Base-by-base conservation (phyloP, 495 filamentous ascomycete species). In the Bacidia rubella region DNA sequence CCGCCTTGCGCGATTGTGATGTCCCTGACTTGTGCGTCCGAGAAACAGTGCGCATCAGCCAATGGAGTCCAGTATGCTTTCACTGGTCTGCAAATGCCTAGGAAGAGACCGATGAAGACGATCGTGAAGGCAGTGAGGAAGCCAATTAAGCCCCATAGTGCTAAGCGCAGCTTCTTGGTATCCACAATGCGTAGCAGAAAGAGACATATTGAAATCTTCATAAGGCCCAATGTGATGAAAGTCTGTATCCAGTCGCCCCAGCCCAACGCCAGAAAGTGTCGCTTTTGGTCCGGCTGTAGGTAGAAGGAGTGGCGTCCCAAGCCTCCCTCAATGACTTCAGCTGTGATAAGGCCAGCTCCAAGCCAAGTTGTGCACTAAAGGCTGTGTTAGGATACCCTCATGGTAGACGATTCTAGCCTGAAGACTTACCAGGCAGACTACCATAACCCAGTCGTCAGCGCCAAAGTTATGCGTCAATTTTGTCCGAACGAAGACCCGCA, bases 191-290 rank as follows among this genome's bases (percentile, higher is more conserved):
- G 54, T 27, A 59, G 46, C 11, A 59, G 54, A 5, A 59, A 56
- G 10, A 59, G 44, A 38, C 57, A 59, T 11, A 59, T 59, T 19
- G 57, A 56, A 21, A 54, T 54, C 51, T 59, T 59, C 25, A 49
- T 59, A 7, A 59, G 22, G 1, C 23, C 40, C 1, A 59, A 44
- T 4, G 57, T 59, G 10, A 59, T 53, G 41, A 59, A 59, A 0
- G 54, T 56, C 47, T 59, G 57, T 7, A 59, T 56, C 57, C 57
- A 59, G 40, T 59, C 57, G n/a, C 26, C 44, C 57, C 57, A 59
- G 19, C 54, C 57, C 5, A 59, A 2, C 4, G 46, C 25, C 17
- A 44, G 20, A 10, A 56, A 56, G 19, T 54, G 11, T 11, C 54
- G 38, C 25, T 54, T 45, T 39, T 59, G 57, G 1, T 49, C 26